Base-by-base conservation (phyloP, 2,329 filamentous ascomycete species). In the Fusarium chuoi region DNA sequence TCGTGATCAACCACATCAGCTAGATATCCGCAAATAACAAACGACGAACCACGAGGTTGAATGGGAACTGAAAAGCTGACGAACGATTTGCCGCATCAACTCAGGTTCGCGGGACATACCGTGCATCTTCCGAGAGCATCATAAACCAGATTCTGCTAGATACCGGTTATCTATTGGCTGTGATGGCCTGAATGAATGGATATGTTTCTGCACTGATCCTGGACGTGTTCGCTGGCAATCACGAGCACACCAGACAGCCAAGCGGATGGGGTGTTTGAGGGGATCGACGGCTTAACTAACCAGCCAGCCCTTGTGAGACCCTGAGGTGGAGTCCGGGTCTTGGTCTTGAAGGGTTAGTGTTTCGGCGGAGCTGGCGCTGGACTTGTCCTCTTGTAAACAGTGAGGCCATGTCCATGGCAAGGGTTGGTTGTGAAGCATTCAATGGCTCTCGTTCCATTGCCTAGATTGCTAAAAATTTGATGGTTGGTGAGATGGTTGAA, bases 151-250 rank as follows among this genome's bases (percentile, higher is more conserved):
- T 68, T 67, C 69, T 64, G 54, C 42, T 38, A 15, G 51, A 60
- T 28, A 14, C 12, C 54, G 49, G 33, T 24, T 44, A 41, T 54
- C 72, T 65, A 78, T 78, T 78, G 77, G 77, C 22, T 45, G 44
- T 22, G 14, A 41, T 64, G 48, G 46, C 54, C 63, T 64, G 61
- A 41, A 65, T 64, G 61, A 41, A 65, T 72, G 62, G 63, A 51
- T 48, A 75, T 57, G 35, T 63, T 62, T 69, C 63, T 62, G 51
- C 54, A 70, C 64, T 36, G 44, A 72, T 72, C 64, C 70, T 77
- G 73, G 77, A 76, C 70, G 75, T 78, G 74, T 79, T 79, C 73
- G 78, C 77, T 79, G 78, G 77, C 78, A 78, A 77, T 79, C 78
- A 78, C 74, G 70, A 75, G 74, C 59, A 70, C 68, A 66, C 36